Evolutionary conservation across 768 basidiomycete species (phyloP).

Genomic region (Agrocybe pediades): DNA sequence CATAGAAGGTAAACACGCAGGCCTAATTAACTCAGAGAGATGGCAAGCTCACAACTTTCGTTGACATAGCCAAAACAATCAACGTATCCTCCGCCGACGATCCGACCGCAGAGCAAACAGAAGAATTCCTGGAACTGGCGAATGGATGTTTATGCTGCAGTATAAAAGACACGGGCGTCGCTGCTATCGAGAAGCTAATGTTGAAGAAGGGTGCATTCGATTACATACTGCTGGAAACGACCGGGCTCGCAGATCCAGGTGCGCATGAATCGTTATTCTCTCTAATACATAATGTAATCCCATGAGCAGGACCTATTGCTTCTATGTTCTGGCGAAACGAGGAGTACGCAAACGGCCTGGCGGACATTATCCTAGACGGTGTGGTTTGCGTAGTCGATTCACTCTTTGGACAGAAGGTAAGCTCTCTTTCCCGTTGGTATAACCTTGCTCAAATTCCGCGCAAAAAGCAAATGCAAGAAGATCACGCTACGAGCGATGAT

Average conservation of each 20-base stretch:
- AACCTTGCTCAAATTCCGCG: neutral
- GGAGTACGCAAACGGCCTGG: slow-evolving; percentile 70
- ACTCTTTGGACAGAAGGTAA: slow-evolving; percentile 64
- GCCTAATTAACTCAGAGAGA: neutral
- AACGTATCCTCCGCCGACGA: slow-evolving; percentile 73
- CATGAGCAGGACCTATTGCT: slow-evolving; percentile 71
- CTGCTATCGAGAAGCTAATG: slow-evolving; percentile 94
- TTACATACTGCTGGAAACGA: slow-evolving; percentile 94
- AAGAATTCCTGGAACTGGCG: slow-evolving; percentile 89
- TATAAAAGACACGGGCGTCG: slow-evolving; percentile 90
- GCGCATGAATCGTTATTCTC: slow-evolving; percentile 13
- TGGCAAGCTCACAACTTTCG: neutral
- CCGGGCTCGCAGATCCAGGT: slow-evolving; percentile 96
- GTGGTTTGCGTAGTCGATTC: slow-evolving; percentile 94
- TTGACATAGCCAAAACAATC: slow-evolving; percentile 73
- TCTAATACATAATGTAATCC: neutral
- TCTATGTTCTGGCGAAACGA: slow-evolving; percentile 89
- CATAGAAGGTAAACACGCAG: slow-evolving; percentile 73
- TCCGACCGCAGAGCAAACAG: slow-evolving; percentile 63
- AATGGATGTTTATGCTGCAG: slow-evolving; percentile 99
- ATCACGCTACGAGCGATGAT: slow-evolving; percentile 52
- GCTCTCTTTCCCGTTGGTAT: neutral
- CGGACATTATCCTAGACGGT: slow-evolving; percentile 80
- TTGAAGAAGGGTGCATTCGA: slow-evolving; percentile 86
- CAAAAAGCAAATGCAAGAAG: slow-evolving; percentile 90